Conservation (phyloP, 2,329 filamentous ascomycete genomes). For the Penicillium sp. region DNA sequence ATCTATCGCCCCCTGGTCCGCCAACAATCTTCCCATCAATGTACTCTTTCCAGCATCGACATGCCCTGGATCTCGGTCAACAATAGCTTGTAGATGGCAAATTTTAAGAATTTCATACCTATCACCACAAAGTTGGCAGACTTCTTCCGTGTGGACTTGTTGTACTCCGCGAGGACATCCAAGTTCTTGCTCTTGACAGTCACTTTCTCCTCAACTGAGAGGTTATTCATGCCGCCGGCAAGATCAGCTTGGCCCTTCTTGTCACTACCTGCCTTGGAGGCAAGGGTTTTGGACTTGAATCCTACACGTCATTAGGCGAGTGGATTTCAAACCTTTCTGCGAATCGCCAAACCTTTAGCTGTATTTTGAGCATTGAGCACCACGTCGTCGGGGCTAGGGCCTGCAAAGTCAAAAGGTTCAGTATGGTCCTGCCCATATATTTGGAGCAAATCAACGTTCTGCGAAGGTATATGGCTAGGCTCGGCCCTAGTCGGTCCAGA, state of each 20-base stretch:
- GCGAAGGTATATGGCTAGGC: constrained; percentile 35
- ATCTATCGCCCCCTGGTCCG: constrained; percentile 85
- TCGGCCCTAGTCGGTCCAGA: constrained; percentile 26
- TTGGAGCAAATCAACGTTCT: constrained; percentile 35
- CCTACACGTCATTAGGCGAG: constrained; percentile 45
- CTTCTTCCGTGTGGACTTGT: constrained; percentile 72
- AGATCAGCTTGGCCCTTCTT: constrained; percentile 47
- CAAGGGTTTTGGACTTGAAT: constrained; percentile 44
- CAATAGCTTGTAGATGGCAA: constrained; percentile 4
- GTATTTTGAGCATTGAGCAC: constrained; percentile 76
- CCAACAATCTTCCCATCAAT: constrained; percentile 89
- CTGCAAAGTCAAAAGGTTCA: constrained; percentile 64
- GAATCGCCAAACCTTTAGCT: constrained; percentile 70
- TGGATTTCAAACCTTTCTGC: constrained; percentile 34
- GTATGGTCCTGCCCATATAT: constrained; percentile 42
- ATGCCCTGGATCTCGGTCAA: constrained; percentile 62
- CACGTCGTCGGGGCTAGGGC: constrained; percentile 88
- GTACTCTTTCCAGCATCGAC: constrained; percentile 98
- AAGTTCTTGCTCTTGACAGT: constrained; percentile 72
- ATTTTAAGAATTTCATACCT: constrained; percentile 53
- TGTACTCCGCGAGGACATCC: constrained; percentile 78
- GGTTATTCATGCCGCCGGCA: constrained; percentile 48
- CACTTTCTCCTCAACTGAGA: constrained; percentile 51
- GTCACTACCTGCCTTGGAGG: constrained; percentile 40
- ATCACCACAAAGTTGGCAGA: constrained; percentile 90